Evolutionary conservation across 2,329 filamentous ascomycete genomes (phyloP), one percentile per base, ranked within the genome.

Genomic region (Coniochaeta sp.): DNA sequence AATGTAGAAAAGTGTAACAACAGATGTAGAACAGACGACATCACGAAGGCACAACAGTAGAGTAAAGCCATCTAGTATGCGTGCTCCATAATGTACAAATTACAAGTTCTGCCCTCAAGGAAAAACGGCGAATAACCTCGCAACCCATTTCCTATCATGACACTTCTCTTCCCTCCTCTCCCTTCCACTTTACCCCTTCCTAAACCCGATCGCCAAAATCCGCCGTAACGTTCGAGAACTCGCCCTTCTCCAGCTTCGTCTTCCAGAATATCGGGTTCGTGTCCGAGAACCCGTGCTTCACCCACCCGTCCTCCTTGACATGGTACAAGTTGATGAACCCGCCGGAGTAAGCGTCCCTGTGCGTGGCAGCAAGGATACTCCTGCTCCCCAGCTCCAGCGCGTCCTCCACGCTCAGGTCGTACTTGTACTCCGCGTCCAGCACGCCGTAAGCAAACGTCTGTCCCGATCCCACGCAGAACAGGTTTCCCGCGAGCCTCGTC

Each of bases 241-340:
- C 94, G 71, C 91, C 91, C 83, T 95, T 95, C 71, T 96, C 87
- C 65, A 99, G 74, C 84, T 99, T 99, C 48, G 91, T 96, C 79
- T 95, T 87, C 94, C 94, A 99, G 86, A 99, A 99, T 67, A 97
- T 95, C 42, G 92, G 92, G 78, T 97, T 96, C 62, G 92, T 97
- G 72, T 99, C 94, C 66, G 78, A 91, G 81, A 99, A 99, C 56
- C 94, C 94, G 67, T 97, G 92, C 82, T 95, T 96, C 65, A 95
- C 91, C 94, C 94, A 99, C 62, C 94, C 94, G 58, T 91, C 87
- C 77, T 99, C 92, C 84, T 96, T 96, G 68, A 99, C 91, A 67
- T 99, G 94, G 74, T 99, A 99, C 67, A 97, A 69, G 76, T 99
- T 99, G 80, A 99, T 96, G 76, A 83, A 97, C 60, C 94, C 94